Percentiles rank a stretch among this genome's conserved stretches.
These are phyloP conservation scores for Dorcoceras hygrometricum DNA, from an alignment of 257 asterid species.

Conservation along the genomic window DNA sequence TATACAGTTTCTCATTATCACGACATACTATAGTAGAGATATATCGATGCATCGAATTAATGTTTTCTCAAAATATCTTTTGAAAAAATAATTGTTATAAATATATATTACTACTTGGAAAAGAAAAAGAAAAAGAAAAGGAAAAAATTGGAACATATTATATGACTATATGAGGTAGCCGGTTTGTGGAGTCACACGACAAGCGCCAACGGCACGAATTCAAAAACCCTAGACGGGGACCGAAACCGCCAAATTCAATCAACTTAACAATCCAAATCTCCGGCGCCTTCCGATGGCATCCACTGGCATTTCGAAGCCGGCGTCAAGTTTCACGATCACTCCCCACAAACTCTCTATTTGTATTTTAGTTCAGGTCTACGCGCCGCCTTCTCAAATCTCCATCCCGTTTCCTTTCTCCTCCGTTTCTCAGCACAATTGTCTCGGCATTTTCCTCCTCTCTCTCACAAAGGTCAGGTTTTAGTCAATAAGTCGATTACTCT, in stretches of 20 bases:
- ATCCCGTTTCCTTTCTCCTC: slow-evolving; percentile 86
- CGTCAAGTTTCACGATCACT: slow-evolving; percentile 58
- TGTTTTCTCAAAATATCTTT: too few relatives aligned
- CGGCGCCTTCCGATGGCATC: slow-evolving; percentile 33
- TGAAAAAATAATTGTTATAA: too few relatives aligned
- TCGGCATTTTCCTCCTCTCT: slow-evolving; percentile 64
- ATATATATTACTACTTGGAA: too few relatives aligned
- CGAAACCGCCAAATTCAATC: slow-evolving; percentile 24
- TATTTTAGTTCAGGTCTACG: slow-evolving; percentile 66
- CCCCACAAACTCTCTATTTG: slow-evolving; percentile 90
- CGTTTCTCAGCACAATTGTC: slow-evolving; percentile 77
- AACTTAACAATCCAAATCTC: slow-evolving; percentile 6
- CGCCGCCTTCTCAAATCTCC: slow-evolving; percentile 76
- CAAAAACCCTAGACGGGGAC: slow-evolving; percentile 37
- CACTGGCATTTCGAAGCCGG: slow-evolving; percentile 48
- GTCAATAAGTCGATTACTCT: neutral
- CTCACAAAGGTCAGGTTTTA: slow-evolving; percentile 60
- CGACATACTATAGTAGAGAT: too few relatives aligned
- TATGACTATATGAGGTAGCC: too few relatives aligned
- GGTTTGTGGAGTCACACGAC: too few relatives aligned
- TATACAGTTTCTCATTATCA: too few relatives aligned
- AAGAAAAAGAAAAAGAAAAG: too few relatives aligned
- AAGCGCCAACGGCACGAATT: neutral
- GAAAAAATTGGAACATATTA: too few relatives aligned
- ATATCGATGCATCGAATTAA: too few relatives aligned